Base-by-base conservation (phyloP, 345 rosid species). In the Cardamine occulta region DNA sequence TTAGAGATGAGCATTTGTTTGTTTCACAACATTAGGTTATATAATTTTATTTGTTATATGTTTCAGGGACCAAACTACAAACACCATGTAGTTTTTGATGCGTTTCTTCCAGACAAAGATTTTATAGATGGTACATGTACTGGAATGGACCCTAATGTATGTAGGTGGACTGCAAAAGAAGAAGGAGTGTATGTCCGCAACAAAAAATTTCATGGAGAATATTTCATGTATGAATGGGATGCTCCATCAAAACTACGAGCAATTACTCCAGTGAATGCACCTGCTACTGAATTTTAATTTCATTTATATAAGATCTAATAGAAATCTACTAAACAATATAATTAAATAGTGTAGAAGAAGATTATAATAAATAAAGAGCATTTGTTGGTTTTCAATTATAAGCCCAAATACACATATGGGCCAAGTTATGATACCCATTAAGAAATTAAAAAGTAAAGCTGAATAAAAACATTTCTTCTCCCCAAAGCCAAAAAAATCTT, bases 401-500 rank as follows among this genome's bases (percentile, higher is more conserved):
- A 59, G 44, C 59, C 26, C 18, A 3, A 42, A 21, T 49, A 1
- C 3, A 48, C 1, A 56, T 31, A 9, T 37, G 59, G 71, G 55
- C 68, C 57, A 17, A 40, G 8, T 3, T 45, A 2, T 31, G 45
- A 74, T 21, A 34, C 42, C 52, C 21, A 47, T 47, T 18, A 24
- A 28, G 4, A 1, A 26, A 56, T 34, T n/a, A 29, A 29, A 76
- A 23, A 2, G 26, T 14, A 3, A 10, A 44, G 2, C 3, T 39
- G 37, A 59, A 47, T 26, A 34, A 17, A 34, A 10, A 57, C 74
- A 31, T 78, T 59, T 78, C 81, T 78, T 78, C 81, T 42, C 58
- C 77, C 34, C 73, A 59, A 72, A 78, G 77, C 77, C 81, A 66
- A 31, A 35, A 66, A 24, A 35, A 72, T 71, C 49, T 57, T 13